Base-by-base conservation (phyloP, 176 grass and related monocot species). In the Alopecurus myosuroides region DNA sequence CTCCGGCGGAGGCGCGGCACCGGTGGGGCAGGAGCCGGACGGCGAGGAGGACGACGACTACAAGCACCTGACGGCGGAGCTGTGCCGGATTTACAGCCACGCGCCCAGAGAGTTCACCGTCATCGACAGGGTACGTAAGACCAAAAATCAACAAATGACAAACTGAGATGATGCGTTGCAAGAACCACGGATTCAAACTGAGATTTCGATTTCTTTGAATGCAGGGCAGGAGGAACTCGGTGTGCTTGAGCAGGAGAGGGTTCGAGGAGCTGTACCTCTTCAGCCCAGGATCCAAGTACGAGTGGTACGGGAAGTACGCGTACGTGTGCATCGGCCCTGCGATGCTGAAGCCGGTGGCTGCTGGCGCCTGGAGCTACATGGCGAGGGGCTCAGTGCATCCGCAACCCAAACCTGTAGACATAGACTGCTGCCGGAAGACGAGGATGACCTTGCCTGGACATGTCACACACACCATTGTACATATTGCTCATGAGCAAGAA, bases 151-250 rank as follows among this genome's bases (percentile, higher is more conserved):
- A 3, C 18, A 18, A 18, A 46, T 5, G 0, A 7, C 1, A 11
- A 29, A 42, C 2, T 12, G n/a, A 40, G 36, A 85, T 41, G 4
- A 58, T 29, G 57, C 56, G 25, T 57, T 3, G 34, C 18, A 41
- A 63, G 23, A 63, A 79, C 6, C 61, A 33, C 18, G 28, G 28
- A 63, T 13, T 33, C 30, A 64, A 64, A 77, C 56, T 0, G 9
- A 37, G 6, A 35, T 35, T 35, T 35, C 34, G 34, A 35, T 35
- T 28, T 87, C 4, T 41, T 73, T 26, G 14, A 6, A 2, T 81
- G 31, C 87, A 98, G 95, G 90, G 95, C 44, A 77, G 88, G 82
- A 91, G 92, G 76, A 94, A 95, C 87, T 98, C 92, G 6, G 68
- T 98, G 14, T 72, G 78, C 39, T 61, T 98, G 79, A 71, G 86